Percentiles rank a stretch among this genome's conserved stretches.
Evolutionary conservation across 169 alveolate species (phyloP).

Genomic region (Cryptosporidium parvum): DNA sequence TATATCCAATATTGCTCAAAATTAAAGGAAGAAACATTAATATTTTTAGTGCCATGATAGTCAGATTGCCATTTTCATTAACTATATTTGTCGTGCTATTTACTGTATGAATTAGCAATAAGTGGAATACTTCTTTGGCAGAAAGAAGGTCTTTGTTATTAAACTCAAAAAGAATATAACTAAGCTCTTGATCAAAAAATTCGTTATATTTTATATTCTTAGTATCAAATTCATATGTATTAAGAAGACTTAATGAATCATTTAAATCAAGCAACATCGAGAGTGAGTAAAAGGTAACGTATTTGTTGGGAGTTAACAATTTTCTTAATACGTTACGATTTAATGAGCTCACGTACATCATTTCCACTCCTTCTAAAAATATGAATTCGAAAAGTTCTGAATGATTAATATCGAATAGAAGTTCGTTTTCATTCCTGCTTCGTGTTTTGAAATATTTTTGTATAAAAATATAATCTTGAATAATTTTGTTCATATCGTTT

Average conservation of each 20-base stretch:
- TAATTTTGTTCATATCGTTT: slow-evolving; percentile 5
- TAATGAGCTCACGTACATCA: not conserved
- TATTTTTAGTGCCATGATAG: not conserved
- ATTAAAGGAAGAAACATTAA: slow-evolving; percentile 21
- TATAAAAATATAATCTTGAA: slow-evolving; percentile 2
- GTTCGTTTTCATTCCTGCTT: not conserved
- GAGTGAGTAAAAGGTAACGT: not conserved
- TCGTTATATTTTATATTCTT: not conserved
- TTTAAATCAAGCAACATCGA: slow-evolving; percentile 1
- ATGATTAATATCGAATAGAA: not conserved
- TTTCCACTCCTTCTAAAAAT: slow-evolving; percentile 38
- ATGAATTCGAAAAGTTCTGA: slow-evolving; percentile 32
- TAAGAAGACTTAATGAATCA: not conserved
- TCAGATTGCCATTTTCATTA: slow-evolving; percentile 13
- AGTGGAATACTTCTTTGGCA: slow-evolving; percentile 4
- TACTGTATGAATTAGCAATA: not conserved
- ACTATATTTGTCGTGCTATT: not conserved
- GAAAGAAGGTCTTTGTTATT: not conserved
- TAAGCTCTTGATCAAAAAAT: slow-evolving; percentile 1
- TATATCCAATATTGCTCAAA: slow-evolving; percentile 24
- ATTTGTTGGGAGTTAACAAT: slow-evolving; percentile 33
- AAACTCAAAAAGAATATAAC: not conserved
- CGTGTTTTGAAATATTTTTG: not conserved
- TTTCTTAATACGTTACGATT: not conserved
- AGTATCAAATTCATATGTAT: not conserved